Evolutionary conservation across 495 filamentous ascomycete genomes (phyloP).

Genomic region (Chaetomidium leptoderma): DNA sequence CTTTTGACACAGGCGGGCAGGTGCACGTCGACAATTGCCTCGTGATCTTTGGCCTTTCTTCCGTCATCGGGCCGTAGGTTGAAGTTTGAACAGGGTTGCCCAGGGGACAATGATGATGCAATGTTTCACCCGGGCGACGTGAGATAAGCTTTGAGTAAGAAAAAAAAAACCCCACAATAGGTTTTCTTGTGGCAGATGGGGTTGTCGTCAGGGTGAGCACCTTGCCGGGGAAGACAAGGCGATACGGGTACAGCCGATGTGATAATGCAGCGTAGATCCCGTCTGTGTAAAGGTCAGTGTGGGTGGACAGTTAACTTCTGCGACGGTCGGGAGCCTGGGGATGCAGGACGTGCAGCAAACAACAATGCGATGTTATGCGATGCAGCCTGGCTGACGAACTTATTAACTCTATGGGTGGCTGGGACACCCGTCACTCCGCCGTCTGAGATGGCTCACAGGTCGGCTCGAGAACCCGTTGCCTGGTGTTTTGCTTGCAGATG

Average conservation of each 20-base stretch:
- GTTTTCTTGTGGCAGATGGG: too few species aligned
- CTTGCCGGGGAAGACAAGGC: too few species aligned
- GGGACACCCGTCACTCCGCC: not conserved
- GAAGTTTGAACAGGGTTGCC: not conserved
- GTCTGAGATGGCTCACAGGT: too few species aligned
- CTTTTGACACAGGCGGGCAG: not conserved
- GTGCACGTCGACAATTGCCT: slow-evolving; percentile 8
- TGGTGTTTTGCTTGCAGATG: not conserved
- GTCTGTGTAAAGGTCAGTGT: too few species aligned
- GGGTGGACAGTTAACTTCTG: too few species aligned
- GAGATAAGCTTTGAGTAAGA: too few species aligned
- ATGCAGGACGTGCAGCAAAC: slow-evolving; percentile 2
- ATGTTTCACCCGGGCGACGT: slow-evolving; percentile 1
- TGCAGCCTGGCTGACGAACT: slow-evolving; percentile 7
- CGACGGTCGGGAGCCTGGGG: not conserved
- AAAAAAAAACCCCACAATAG: too few species aligned
- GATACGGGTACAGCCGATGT: not conserved
- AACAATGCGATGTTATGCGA: not conserved
- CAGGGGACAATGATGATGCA: slow-evolving; percentile 1
- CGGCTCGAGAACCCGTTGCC: too few species aligned
- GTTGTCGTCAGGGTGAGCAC: too few species aligned
- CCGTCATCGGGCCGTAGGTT: slow-evolving; percentile 27
- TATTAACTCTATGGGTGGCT: not conserved
- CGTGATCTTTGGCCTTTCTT: slow-evolving; percentile 30
- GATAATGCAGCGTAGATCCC: not conserved